Conservation (phyloP, 192 early-diverging fungal species). For the Coemansia sp. region DNA sequence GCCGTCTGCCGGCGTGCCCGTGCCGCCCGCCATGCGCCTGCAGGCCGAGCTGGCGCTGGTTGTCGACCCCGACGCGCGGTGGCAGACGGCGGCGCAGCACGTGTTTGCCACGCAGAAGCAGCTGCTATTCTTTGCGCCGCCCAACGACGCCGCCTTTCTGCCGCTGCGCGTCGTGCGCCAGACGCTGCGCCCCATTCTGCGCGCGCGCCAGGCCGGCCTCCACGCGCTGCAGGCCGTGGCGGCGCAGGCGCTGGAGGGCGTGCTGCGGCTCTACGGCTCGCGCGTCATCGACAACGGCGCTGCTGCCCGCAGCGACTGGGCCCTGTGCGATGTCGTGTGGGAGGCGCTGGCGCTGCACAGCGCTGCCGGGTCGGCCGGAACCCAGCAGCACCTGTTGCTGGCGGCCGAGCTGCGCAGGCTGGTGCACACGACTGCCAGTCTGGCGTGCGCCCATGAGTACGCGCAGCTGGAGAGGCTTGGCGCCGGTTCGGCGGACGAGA, state of each 20-base stretch:
- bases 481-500: not conserved
- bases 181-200: conserved; percentile 32
- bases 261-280: conserved; percentile 31
- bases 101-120: conserved; percentile 35
- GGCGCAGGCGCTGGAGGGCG: conserved; percentile 27
- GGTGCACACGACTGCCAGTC: conserved; percentile 13
- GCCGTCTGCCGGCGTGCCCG: conserved; percentile 4
- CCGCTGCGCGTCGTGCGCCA: conserved; percentile 6
- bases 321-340: conserved; percentile 34
- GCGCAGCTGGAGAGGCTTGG: not conserved
- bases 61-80: conserved; percentile 36
- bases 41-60: not conserved
- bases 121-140: conserved; percentile 26
- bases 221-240: conserved; percentile 24
- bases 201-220: conserved; percentile 4
- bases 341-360: conserved; percentile 37
- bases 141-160: conserved; percentile 3
- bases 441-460: not conserved
- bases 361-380: not conserved
- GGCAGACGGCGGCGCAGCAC: conserved; percentile 28
- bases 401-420: conserved; percentile 17
- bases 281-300: not conserved
- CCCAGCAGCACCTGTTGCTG: not conserved
- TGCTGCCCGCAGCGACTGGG: conserved; percentile 1
- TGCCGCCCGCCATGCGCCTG: not conserved